A percentile compares a stretch with the other conserved stretches of the same genome.
Evolutionary conservation across 208 protist genomes (phyloP).

Genomic region (Angomonas desouzai): DNA sequence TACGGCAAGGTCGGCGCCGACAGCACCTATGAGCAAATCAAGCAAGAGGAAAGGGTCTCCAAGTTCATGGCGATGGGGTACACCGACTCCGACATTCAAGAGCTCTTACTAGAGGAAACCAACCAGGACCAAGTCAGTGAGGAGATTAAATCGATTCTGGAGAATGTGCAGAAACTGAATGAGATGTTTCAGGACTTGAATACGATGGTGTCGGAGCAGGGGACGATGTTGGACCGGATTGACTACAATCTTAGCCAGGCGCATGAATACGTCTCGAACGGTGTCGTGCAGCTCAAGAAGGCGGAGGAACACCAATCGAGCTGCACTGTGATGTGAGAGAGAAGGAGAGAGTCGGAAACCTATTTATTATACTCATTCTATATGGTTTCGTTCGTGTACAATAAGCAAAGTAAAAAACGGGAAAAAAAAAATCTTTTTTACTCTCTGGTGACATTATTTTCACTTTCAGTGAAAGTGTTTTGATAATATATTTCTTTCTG

Average conservation of each 20-base stretch:
- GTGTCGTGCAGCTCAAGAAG: constrained; percentile 75
- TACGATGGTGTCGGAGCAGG: constrained; percentile 79
- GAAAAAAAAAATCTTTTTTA: neutral
- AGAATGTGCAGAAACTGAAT: constrained; percentile 83
- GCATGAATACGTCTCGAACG: constrained; percentile 36
- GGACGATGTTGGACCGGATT: constrained; percentile 89
- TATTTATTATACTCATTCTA: neutral
- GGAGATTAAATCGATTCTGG: constrained; percentile 77
- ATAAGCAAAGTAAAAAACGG: neutral
- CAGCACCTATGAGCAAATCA: constrained; percentile 42
- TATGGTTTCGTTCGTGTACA: neutral
- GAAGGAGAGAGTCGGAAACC: constrained; percentile 2
- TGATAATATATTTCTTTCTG: constrained; percentile 3
- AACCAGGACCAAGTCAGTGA: constrained; percentile 49
- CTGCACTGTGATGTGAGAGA: constrained; percentile 51
- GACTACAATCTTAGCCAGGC: constrained; percentile 88
- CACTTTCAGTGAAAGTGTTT: neutral
- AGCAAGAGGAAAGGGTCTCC: constrained; percentile 56
- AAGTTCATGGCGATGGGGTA: constrained; percentile 79
- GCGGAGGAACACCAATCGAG: constrained; percentile 61
- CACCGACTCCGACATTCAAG: constrained; percentile 68
- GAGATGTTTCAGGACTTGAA: constrained; percentile 81
- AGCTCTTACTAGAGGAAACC: constrained; percentile 64
- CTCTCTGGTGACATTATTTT: neutral
- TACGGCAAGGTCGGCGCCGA: constrained; percentile 62